A percentile compares a stretch with the other conserved stretches of the same genome.
These are phyloP conservation scores for Cotoneaster glaucophyllus DNA, from an alignment of 306 rosid species.

Conservation along the genomic window DNA sequence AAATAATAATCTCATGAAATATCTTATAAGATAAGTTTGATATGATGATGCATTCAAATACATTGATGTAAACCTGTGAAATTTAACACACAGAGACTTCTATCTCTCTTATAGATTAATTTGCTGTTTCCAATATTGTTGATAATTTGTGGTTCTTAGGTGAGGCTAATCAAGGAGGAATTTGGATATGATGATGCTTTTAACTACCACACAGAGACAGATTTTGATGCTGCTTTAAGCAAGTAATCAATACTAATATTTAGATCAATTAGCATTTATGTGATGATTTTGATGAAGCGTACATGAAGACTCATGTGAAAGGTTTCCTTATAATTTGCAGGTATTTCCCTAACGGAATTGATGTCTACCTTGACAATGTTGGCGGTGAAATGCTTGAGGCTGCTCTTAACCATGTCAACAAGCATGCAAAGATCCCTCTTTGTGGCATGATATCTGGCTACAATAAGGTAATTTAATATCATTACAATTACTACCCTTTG, in stretches of 20 bases:
- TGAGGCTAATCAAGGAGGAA: conserved; percentile 38
- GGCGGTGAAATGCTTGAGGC: conserved; percentile 69
- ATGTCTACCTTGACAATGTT: conserved; percentile 59
- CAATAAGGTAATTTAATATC: conserved; percentile 28
- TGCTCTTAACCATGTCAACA: conserved; percentile 59
- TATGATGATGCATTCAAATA: no score
- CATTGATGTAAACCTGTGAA: no score
- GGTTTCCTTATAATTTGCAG: conserved; percentile 6
- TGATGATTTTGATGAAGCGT: no score
- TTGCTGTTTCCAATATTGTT: neutral
- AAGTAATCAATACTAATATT: conserved; percentile 18
- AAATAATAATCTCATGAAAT: no score
- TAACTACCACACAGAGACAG: conserved; percentile 51
- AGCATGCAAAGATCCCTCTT: conserved; percentile 42
- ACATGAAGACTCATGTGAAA: neutral
- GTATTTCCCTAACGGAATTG: conserved; percentile 58
- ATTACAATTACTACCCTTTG: neutral
- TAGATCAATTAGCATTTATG: neutral
- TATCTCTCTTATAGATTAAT: neutral
- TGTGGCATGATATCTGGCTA: conserved; percentile 72
- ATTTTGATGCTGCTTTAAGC: conserved; percentile 50
- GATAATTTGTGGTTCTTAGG: neutral
- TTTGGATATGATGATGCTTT: conserved; percentile 70
- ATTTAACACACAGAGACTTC: no score
- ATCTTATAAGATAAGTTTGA: no score